phyloP scores from a whole-genome alignment of 129 eudicot genomes.

The Helianthus tuberosus region DNA sequence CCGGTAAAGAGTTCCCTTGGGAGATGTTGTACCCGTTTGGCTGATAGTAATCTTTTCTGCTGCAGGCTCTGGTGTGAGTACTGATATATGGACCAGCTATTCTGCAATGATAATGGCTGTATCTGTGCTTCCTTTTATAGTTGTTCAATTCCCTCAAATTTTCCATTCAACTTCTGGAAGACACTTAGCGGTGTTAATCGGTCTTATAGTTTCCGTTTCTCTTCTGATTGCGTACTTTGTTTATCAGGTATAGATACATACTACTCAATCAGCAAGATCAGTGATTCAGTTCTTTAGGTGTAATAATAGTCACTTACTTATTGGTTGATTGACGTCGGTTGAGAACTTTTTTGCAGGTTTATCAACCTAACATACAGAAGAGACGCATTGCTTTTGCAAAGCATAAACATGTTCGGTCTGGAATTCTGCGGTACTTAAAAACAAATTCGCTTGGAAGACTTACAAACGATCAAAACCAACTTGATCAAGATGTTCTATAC shows the following conservation, averaged over 20 bases:
- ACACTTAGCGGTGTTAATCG: slow-evolving; percentile 71
- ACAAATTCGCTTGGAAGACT: slow-evolving; percentile 52
- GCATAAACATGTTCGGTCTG: slow-evolving; percentile 72
- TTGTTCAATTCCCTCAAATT: slow-evolving; percentile 76
- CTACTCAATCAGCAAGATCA: neutral
- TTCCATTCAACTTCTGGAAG: slow-evolving; percentile 66
- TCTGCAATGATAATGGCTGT: slow-evolving; percentile 83
- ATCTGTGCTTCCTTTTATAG: slow-evolving; percentile 71
- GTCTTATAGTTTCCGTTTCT: slow-evolving; percentile 53
- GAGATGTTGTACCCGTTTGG: neutral
- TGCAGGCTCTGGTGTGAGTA: slow-evolving; percentile 84
- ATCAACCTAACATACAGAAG: slow-evolving; percentile 77
- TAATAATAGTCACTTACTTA: neutral
- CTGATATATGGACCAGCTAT: slow-evolving; percentile 93
- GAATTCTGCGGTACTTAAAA: slow-evolving; percentile 54
- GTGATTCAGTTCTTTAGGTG: neutral
- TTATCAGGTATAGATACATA: slow-evolving; percentile 62
- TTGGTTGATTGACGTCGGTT: neutral
- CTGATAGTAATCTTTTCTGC: neutral
- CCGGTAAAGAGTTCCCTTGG: neutral
- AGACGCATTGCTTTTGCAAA: slow-evolving; percentile 70
- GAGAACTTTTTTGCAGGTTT: slow-evolving; percentile 50
- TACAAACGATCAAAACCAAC: slow-evolving; percentile 56
- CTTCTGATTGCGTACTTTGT: slow-evolving; percentile 75
- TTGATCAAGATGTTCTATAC: slow-evolving; percentile 47